Evolutionary conservation across 306 rosid species (phyloP).

Genomic region (Quercus cerris): DNA sequence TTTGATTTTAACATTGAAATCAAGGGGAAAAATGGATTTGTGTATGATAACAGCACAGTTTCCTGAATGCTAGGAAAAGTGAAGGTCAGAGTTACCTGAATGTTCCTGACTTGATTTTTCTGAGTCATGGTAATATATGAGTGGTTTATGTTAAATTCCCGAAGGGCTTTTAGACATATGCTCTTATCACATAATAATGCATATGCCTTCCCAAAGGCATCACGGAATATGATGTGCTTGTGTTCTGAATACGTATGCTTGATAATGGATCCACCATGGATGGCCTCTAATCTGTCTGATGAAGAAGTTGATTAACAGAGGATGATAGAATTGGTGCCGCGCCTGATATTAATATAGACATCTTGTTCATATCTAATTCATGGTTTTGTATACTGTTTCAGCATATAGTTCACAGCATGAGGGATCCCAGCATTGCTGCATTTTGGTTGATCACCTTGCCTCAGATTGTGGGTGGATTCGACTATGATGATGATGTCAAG

Average conservation of each 20-base stretch:
- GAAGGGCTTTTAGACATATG: not conserved
- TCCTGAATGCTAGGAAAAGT: not conserved
- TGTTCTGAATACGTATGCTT: not conserved
- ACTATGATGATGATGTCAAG: conserved; percentile 81
- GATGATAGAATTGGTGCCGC: not conserved
- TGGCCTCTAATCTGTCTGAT: not conserved
- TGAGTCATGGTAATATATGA: not conserved
- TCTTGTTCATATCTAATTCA: conserved; percentile 29
- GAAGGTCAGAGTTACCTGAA: not conserved
- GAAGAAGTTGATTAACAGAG: not conserved
- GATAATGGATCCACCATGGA: not conserved
- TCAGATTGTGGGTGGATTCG: conserved; percentile 77
- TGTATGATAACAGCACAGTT: not conserved
- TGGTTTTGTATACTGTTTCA: conserved; percentile 30
- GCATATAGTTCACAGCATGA: conserved; percentile 92
- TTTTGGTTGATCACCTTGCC: conserved; percentile 93
- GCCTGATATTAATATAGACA: not conserved
- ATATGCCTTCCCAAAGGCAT: not conserved
- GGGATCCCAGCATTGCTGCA: conserved; percentile 94
- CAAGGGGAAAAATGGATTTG: not conserved
- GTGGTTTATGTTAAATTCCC: not conserved
- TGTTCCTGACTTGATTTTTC: not conserved
- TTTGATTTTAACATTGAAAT: not conserved
- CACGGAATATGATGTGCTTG: not conserved
- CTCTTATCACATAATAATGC: not conserved